Conservation (phyloP, 176 grass and related monocot genomes). For the Poa pratensis region DNA sequence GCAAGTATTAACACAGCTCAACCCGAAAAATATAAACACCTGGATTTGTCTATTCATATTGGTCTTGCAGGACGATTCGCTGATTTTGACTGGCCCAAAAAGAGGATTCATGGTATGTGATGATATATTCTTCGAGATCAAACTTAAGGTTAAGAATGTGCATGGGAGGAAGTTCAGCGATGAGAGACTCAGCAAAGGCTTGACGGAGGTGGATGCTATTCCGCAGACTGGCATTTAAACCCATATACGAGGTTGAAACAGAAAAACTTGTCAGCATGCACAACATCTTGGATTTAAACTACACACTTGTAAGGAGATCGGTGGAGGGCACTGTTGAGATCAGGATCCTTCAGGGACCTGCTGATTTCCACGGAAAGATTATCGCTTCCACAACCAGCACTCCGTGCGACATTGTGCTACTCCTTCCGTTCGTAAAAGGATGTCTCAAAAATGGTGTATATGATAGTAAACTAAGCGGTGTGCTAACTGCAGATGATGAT, state of each 20-base stretch:
- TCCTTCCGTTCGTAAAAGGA: no score
- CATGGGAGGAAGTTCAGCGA: neutral
- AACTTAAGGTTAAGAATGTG: neutral
- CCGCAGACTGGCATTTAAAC: neutral
- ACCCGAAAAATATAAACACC: neutral
- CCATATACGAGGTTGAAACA: neutral
- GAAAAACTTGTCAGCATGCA: neutral
- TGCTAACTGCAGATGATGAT: neutral
- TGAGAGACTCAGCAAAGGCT: neutral
- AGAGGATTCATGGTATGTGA: neutral
- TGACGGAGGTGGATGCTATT: neutral
- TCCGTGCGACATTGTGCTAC: neutral
- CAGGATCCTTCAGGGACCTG: neutral
- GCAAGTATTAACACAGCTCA: neutral
- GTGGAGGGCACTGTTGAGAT: neutral
- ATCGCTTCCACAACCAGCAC: neutral
- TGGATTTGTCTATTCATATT: neutral
- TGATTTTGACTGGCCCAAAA: neutral
- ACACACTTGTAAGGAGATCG: neutral
- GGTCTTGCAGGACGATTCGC: neutral
- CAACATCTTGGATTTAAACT: neutral
- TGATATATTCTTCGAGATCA: constrained; percentile 1
- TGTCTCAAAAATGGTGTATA: no score
- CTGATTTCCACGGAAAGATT: neutral
- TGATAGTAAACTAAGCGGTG: neutral